These are phyloP conservation scores for Pseudogymnoascus sp. DNA, from an alignment of 2,329 filamentous ascomycete species.

Conservation along the genomic window DNA sequence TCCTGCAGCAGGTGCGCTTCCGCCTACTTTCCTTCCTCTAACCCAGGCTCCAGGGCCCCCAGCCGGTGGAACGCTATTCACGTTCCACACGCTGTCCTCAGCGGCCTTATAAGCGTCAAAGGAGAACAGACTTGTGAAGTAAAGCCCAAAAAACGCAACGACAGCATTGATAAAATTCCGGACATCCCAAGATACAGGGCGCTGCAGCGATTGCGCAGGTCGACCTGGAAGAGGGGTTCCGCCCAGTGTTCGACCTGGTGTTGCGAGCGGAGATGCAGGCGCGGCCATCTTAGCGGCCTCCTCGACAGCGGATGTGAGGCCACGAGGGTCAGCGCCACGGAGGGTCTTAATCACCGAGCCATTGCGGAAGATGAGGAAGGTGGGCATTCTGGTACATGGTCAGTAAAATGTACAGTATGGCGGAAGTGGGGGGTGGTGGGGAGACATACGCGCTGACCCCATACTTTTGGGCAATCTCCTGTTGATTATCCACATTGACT, in stretches of 20 bases:
- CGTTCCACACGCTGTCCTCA: constrained; percentile 34
- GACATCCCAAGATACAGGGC: constrained; percentile 31
- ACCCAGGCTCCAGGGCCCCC: background rate
- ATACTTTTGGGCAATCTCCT: constrained; percentile 69
- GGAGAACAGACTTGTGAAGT: constrained; percentile 56
- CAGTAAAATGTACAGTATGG: constrained; percentile 14
- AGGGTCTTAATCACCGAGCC: constrained; percentile 69
- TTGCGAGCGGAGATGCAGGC: constrained; percentile 45
- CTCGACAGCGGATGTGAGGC: constrained; percentile 69
- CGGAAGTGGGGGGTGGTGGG: background rate
- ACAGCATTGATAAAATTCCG: constrained; percentile 44
- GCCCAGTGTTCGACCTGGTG: constrained; percentile 53
- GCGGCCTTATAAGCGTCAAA: constrained; percentile 58
- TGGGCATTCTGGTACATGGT: constrained; percentile 60
- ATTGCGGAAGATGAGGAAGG: constrained; percentile 84
- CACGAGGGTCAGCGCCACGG: constrained; percentile 71
- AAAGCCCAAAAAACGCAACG: constrained; percentile 53
- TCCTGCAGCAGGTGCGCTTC: background rate
- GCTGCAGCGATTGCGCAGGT: constrained; percentile 19
- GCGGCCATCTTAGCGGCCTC: constrained; percentile 53
- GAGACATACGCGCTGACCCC: constrained; percentile 63
- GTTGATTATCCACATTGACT: constrained; percentile 81
- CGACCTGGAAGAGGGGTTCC: constrained; percentile 33
- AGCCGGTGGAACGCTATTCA: background rate
- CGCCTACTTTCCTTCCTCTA: constrained; percentile 7